Conservation (phyloP, 306 rosid genomes). For the Cucumis hystrix region DNA sequence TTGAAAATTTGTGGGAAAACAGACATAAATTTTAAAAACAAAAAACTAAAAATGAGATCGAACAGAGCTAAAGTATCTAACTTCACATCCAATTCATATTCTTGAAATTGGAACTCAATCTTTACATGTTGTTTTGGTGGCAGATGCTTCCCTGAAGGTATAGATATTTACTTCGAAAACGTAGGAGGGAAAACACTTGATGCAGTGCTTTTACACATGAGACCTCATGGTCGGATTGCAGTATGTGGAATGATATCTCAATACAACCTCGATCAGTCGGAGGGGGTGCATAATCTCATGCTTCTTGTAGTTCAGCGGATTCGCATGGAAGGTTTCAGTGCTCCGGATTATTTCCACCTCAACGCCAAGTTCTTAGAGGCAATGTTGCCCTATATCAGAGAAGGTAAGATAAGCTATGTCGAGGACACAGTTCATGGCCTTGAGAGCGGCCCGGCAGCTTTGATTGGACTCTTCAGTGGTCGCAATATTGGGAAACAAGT, state of each 20-base stretch:
- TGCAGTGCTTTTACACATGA: conserved; percentile 25
- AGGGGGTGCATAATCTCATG: conserved; percentile 18
- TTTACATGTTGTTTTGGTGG: neutral
- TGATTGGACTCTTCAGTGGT: conserved; percentile 20
- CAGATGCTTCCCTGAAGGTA: conserved; percentile 5
- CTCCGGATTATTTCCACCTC: neutral
- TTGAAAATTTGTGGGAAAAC: no score
- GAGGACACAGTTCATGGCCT: conserved; percentile 25
- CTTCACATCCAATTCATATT: neutral
- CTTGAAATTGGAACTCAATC: no score
- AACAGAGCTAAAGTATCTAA: neutral
- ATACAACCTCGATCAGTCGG: conserved; percentile 19
- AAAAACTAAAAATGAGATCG: no score
- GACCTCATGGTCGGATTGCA: conserved; percentile 11
- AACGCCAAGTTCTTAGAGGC: conserved; percentile 10
- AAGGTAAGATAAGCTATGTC: conserved; percentile 18
- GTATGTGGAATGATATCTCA: conserved; percentile 31
- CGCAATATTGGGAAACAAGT: conserved; percentile 27
- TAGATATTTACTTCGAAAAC: conserved; percentile 3
- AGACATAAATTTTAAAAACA: no score
- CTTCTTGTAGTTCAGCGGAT: neutral
- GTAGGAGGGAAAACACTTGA: conserved; percentile 27
- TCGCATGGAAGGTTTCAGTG: conserved; percentile 14
- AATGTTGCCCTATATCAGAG: conserved; percentile 12
- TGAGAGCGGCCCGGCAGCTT: conserved; percentile 16